Base-by-base conservation (phyloP, 768 basidiomycete species). In the Rhodotorula toruloides region DNA sequence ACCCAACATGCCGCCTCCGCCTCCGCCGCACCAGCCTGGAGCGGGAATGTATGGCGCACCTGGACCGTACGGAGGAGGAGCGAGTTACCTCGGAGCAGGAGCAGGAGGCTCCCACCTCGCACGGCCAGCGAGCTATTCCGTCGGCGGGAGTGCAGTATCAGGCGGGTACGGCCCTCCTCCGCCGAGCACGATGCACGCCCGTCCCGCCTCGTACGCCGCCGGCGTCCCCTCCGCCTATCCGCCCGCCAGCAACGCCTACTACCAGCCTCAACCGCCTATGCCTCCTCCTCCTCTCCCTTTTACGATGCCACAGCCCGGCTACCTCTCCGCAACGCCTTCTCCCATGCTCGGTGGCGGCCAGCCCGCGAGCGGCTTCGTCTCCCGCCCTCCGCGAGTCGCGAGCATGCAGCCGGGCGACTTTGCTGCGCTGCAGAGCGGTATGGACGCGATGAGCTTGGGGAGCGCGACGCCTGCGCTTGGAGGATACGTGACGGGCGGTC, bases 381-480 rank as follows among this genome's bases (percentile, higher is more conserved):
- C 27, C 19, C 59, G 59, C 0, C 66, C 61, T 9, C 61, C 66
- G 13, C 36, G 66, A 16, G 56, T 25, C 2, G 55, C 61, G 60
- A 67, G 66, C 50, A 67, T 67, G 66, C 66, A 67, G 58, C 52
- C 61, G 22, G 22, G 32, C 22, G 66, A 67, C 37, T 67, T 67
- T 47, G 49, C 50, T 29, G 56, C 60, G 44, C 22, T 67, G 10
- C 61, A 58, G 39, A n/a, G 48, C 32, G 66, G 61, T 1, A 58
- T 67, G 44, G 61, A 58, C 31, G 49, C 44, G 29, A n/a, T 67
- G 44, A 62, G 22, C 25, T n/a, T 67, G 29, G 61, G 44, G 10
- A 46, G 44, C 2, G 19, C 19, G 25, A 34, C 8, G 7, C 36
- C 36, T 14, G 50, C 52, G 37, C 61, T 54, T 13, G 50, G 50